phyloP scores from a whole-genome alignment of 768 basidiomycete species.

The Nidularia pulvinata region DNA sequence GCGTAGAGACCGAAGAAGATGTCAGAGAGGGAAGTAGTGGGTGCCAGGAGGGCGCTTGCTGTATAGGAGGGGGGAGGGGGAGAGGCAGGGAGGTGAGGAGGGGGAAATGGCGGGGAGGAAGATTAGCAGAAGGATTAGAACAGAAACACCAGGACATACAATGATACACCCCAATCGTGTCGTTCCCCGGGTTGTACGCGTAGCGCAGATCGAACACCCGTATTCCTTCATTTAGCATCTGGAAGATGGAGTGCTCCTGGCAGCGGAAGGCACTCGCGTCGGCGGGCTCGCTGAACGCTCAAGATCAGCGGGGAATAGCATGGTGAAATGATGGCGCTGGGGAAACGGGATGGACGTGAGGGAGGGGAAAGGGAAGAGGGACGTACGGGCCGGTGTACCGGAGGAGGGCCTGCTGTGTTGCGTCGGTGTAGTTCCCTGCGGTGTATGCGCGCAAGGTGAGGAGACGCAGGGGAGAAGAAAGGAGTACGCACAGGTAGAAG shows the following conservation, averaged over 20 bases:
- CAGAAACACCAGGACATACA: slow-evolving; percentile 26
- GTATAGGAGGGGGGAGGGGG: neutral
- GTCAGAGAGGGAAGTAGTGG: slow-evolving; percentile 45
- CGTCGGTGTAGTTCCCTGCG: slow-evolving; percentile 43
- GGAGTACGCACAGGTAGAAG: slow-evolving; percentile 35
- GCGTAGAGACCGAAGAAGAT: slow-evolving; percentile 49
- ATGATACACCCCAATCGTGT: slow-evolving; percentile 49
- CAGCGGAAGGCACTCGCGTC: slow-evolving; percentile 33
- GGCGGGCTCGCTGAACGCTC: slow-evolving; percentile 11
- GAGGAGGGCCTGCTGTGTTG: slow-evolving; percentile 34
- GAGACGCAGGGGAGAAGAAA: neutral
- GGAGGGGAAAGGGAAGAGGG: too few species aligned
- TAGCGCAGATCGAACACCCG: slow-evolving; percentile 49
- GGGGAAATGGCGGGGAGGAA: too few species aligned
- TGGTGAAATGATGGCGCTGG: too few species aligned
- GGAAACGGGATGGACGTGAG: too few species aligned
- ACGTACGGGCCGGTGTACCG: slow-evolving; percentile 45
- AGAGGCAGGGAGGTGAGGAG: neutral
- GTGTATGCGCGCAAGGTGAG: neutral
- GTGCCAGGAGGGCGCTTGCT: slow-evolving; percentile 40
- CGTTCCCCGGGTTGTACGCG: slow-evolving; percentile 49
- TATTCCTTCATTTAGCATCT: slow-evolving; percentile 45
- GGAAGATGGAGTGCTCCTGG: slow-evolving; percentile 43
- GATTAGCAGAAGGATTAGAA: neutral
- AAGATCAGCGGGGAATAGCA: neutral